These are phyloP conservation scores for Friedmanniomyces endolithicus DNA, from an alignment of 495 filamentous ascomycete genomes.

Conservation along the genomic window DNA sequence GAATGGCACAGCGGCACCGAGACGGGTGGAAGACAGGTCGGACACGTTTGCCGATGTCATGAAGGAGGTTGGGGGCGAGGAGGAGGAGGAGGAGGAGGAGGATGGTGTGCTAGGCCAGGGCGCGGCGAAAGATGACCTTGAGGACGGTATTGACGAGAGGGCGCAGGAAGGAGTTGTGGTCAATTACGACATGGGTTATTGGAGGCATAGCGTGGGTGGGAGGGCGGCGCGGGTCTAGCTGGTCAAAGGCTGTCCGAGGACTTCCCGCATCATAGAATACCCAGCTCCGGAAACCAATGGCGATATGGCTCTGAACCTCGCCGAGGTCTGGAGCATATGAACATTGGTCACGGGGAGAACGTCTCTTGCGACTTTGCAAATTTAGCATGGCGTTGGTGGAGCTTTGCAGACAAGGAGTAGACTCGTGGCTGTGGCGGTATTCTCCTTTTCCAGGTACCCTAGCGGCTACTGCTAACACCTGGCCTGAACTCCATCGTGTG, in stretches of 20 bases:
- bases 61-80: conserved; percentile 6
- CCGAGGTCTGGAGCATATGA: too few species aligned
- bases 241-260: not conserved
- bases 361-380: not conserved
- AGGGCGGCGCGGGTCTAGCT: not conserved
- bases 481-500: too few species aligned
- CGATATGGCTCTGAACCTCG: too few species aligned
- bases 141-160: conserved; percentile 6
- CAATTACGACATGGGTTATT: conserved; percentile 29
- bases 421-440: too few species aligned
- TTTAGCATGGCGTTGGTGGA: conserved; percentile 12
- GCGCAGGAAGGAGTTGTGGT: conserved; percentile 23
- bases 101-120: conserved; percentile 11
- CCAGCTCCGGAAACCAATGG: too few species aligned
- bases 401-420: too few species aligned
- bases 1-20: conserved; percentile 3
- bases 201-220: conserved; percentile 15
- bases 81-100: conserved; percentile 1
- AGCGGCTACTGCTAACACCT: too few species aligned
- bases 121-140: conserved; percentile 7
- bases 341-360: not conserved
- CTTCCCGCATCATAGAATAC: too few species aligned
- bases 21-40: conserved; percentile 9
- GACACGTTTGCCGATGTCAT: conserved; percentile 30
- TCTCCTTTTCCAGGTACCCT: too few species aligned